These are phyloP conservation scores for Nemania diffusa DNA, from an alignment of 2,329 filamentous ascomycete species.

Conservation along the genomic window DNA sequence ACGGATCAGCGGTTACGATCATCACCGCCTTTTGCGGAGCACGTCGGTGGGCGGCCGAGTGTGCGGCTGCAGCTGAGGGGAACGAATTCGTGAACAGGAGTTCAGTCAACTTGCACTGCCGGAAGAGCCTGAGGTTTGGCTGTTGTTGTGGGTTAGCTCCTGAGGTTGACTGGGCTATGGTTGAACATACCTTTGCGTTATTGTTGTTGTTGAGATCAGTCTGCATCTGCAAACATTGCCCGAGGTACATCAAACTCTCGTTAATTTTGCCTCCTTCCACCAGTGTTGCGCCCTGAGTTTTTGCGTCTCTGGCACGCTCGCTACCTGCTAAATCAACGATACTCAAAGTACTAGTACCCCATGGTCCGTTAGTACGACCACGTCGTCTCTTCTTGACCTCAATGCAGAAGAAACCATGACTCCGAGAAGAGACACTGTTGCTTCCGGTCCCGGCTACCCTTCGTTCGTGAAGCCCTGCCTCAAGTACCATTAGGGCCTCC, in stretches of 20 bases:
- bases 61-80: slow-evolving; percentile 67
- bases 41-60: slow-evolving; percentile 59
- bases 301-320: slow-evolving; percentile 90
- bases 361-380: slow-evolving; percentile 64
- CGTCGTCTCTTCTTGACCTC: slow-evolving; percentile 85
- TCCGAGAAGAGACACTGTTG: slow-evolving; percentile 91
- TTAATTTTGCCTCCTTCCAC: slow-evolving; percentile 99
- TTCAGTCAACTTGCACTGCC: slow-evolving; percentile 87
- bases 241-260: slow-evolving; percentile 96
- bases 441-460: slow-evolving; percentile 90
- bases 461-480: slow-evolving; percentile 87
- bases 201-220: slow-evolving; percentile 78
- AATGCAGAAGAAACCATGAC: slow-evolving; percentile 95
- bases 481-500: slow-evolving; percentile 89
- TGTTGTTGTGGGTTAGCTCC: slow-evolving; percentile 49
- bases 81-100: slow-evolving; percentile 90
- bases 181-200: slow-evolving; percentile 72
- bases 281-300: slow-evolving; percentile 91
- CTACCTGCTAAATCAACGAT: slow-evolving; percentile 94
- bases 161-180: background rate
- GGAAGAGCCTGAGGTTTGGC: slow-evolving; percentile 79
- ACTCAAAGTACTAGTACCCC: slow-evolving; percentile 82
- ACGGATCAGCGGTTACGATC: slow-evolving; percentile 93
- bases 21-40: slow-evolving; percentile 90
- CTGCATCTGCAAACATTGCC: slow-evolving; percentile 96